phyloP scores from a whole-genome alignment of 1,139 yeast genomes.

The Magnusiomyces suaveolens region DNA sequence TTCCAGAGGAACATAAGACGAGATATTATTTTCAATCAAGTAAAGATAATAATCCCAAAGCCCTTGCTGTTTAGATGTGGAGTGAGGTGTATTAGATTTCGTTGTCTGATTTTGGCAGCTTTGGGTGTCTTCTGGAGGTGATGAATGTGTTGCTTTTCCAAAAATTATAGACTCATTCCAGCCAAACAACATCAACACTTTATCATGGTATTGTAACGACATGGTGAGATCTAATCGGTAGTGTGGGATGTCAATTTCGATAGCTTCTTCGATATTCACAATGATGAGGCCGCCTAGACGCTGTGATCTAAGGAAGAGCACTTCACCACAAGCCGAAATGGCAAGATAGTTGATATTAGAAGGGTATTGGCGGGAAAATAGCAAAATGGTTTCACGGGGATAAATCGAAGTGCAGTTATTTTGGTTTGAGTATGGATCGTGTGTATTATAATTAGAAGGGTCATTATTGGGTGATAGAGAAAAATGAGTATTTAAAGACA shows the following conservation, averaged over 20 bases:
- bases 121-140: no score
- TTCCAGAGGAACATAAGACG: conserved; percentile 23
- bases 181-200: conserved; percentile 23
- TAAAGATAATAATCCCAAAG: conserved; percentile 23
- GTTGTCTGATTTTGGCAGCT: no score
- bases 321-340: conserved; percentile 24
- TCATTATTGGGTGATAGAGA: not conserved
- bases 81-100: conserved; percentile 10
- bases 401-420: not conserved
- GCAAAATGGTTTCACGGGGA: conserved; percentile 1
- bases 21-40: conserved; percentile 21
- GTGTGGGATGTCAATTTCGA: conserved; percentile 28
- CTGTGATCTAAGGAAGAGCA: conserved; percentile 24
- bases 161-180: conserved; percentile 25
- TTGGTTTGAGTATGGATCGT: not conserved
- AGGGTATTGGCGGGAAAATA: conserved; percentile 25
- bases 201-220: conserved; percentile 20
- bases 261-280: conserved; percentile 23
- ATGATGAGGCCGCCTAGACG: conserved; percentile 28
- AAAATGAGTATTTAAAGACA: not conserved
- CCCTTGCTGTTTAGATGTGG: conserved; percentile 12
- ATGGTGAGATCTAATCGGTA: conserved; percentile 26
- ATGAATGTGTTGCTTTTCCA: conserved; percentile 18
- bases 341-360: conserved; percentile 26
- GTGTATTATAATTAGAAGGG: not conserved